Percentiles rank a stretch among this genome's conserved stretches.
Evolutionary conservation across 176 grass and related monocot species (phyloP).

Genomic region (Saccharum officinarum): DNA sequence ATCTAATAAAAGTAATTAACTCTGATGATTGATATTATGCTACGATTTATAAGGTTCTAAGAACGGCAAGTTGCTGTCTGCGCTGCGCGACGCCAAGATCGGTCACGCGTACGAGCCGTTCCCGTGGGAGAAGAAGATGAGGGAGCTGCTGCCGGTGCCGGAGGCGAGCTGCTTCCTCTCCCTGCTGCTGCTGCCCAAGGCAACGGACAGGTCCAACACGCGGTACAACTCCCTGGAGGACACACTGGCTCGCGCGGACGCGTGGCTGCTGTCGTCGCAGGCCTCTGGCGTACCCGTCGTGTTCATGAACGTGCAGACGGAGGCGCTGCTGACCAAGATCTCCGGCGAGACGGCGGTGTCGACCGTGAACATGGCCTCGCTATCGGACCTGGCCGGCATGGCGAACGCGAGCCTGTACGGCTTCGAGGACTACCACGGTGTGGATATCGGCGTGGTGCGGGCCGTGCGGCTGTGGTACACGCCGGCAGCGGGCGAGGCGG

Average conservation of each 20-base stretch:
- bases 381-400: slow-evolving; percentile 77
- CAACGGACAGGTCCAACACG: slow-evolving; percentile 46
- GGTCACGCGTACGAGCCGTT: slow-evolving; percentile 59
- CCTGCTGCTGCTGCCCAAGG: slow-evolving; percentile 74
- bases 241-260: slow-evolving; percentile 76
- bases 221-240: slow-evolving; percentile 78
- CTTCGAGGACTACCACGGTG: slow-evolving; percentile 97
- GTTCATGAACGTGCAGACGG: slow-evolving; percentile 77
- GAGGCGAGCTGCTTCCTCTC: slow-evolving; percentile 68
- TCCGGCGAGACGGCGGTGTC: slow-evolving; percentile 79
- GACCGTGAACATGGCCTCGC: slow-evolving; percentile 72
- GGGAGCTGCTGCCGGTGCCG: slow-evolving; percentile 53
- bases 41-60: slow-evolving; percentile 39
- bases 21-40: not conserved
- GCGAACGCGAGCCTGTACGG: slow-evolving; percentile 83
- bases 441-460: slow-evolving; percentile 83
- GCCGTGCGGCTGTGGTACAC: slow-evolving; percentile 85
- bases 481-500: slow-evolving; percentile 53
- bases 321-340: slow-evolving; percentile 95
- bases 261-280: slow-evolving; percentile 77
- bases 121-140: slow-evolving; percentile 95
- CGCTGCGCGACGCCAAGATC: slow-evolving; percentile 60
- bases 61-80: slow-evolving; percentile 53
- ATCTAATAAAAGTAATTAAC: not conserved
- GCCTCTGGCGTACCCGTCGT: slow-evolving; percentile 60